These are phyloP conservation scores for Trametes polyzona DNA, from an alignment of 1,284 basidiomycete genomes.

Conservation along the genomic window DNA sequence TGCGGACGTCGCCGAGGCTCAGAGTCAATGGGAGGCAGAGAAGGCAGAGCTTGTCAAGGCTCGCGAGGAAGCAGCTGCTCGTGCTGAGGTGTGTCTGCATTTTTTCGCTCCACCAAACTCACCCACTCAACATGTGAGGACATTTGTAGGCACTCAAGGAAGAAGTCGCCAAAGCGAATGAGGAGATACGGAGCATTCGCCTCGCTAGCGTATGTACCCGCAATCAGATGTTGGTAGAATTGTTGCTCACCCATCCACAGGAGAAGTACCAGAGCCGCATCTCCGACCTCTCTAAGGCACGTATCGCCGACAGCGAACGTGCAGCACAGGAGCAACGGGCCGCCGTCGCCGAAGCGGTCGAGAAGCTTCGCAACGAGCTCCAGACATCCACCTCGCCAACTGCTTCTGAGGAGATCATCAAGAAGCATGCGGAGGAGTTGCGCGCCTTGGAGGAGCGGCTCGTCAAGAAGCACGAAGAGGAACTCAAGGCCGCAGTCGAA, in stretches of 20 bases:
- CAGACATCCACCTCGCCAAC: slow-evolving; percentile 32
- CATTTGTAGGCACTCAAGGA: slow-evolving; percentile 45
- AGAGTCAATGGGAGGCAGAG: slow-evolving; percentile 56
- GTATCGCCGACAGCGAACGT: slow-evolving; percentile 44
- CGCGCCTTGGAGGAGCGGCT: slow-evolving; percentile 56
- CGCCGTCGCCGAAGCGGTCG: slow-evolving; percentile 56
- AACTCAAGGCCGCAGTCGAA: slow-evolving; percentile 54
- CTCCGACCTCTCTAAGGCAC: slow-evolving; percentile 40
- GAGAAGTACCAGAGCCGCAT: slow-evolving; percentile 50
- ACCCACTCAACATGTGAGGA: not conserved
- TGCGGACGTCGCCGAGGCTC: slow-evolving; percentile 38
- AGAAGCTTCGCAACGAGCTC: slow-evolving; percentile 54
- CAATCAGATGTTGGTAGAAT: not conserved
- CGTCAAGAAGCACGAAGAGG: slow-evolving; percentile 54
- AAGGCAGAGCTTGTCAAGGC: slow-evolving; percentile 58
- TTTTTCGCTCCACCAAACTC: not conserved
- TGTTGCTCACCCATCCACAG: slow-evolving; percentile 29
- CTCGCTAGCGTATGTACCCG: slow-evolving; percentile 39
- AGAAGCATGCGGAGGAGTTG: slow-evolving; percentile 63
- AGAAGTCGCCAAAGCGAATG: slow-evolving; percentile 49
- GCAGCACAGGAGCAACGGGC: slow-evolving; percentile 51
- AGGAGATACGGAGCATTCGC: slow-evolving; percentile 49
- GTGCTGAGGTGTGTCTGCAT: slow-evolving; percentile 52
- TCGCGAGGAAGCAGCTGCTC: slow-evolving; percentile 61
- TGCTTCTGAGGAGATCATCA: slow-evolving; percentile 44